Evolutionary conservation across 1,139 yeast genomes (phyloP), one percentile per base, ranked within the genome.

Genomic region (Taphrina confusa): DNA sequence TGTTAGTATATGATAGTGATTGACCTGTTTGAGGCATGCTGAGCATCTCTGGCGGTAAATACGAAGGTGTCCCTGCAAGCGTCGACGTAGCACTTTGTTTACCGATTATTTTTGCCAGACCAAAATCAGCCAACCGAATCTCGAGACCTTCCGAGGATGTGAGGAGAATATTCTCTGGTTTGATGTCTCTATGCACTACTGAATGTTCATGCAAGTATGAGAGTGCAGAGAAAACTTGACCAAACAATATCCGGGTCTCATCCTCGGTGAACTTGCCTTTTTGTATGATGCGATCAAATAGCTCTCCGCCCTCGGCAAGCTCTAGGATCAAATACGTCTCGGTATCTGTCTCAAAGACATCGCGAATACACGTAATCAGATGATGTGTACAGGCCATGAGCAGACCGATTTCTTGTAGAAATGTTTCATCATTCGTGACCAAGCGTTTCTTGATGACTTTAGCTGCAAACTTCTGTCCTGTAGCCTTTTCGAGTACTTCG

Each of bases 151-250:
- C 75, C 9, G 76, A 79, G 0, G 75, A 71, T 27, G 81, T 77
- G 52, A 83, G 75, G 70, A 90, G 76, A 51, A 90, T 78, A 72
- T 90, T 90, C 70, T 90, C 97, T 0, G 96, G 97, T 74, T 90
- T 90, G 67, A 90, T 77, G 71, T 90, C 97, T 59, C 97, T 80
- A 71, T 90, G 97, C 5, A 90, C 96, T 69, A 90, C 87, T 71
- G 89, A 81, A 18, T 39, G 54, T 30, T 76, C 72, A 69, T 90
- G 97, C 63, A 90, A 77, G 69, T 90, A 90, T 52, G 78, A 76
- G 39, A 90, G 77, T 1, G 96, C 96, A 58, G 81, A 80, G 52
- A 89, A 74, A 61, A 89, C 79, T 70, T 90, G 94, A 9, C 78
- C 74, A 27, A 90, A 75, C 25, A 88, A 84, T 59, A 75, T 70